Conservation (phyloP, 208 protist species). For the Trypanosoma mega region DNA sequence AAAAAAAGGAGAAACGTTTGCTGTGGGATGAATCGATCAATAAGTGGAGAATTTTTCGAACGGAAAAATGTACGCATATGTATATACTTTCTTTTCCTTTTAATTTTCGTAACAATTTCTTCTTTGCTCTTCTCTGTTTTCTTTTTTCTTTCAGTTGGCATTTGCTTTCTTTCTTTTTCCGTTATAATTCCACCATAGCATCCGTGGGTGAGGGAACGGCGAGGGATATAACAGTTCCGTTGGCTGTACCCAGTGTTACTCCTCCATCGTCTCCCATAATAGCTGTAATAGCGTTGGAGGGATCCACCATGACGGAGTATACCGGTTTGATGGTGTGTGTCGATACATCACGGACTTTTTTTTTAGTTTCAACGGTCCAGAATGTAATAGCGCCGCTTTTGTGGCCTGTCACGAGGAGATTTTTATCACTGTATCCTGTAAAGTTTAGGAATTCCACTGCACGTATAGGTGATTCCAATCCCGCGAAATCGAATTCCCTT, state of each 20-base stretch:
- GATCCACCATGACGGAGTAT: not conserved
- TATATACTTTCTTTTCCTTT: too few species aligned
- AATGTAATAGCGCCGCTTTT: constrained; percentile 26
- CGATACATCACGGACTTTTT: not conserved
- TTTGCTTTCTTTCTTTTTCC: not conserved
- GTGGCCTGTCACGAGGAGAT: constrained; percentile 38
- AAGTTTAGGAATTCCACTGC: constrained; percentile 31
- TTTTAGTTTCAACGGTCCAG: constrained; percentile 16
- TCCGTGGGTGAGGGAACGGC: not conserved
- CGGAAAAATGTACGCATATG: too few species aligned
- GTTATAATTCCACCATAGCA: not conserved
- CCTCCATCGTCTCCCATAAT: not conserved
- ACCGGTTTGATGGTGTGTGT: not conserved
- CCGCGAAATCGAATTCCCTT: not conserved
- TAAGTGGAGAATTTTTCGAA: too few species aligned
- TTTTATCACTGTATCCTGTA: constrained; percentile 20
- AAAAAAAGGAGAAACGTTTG: too few species aligned
- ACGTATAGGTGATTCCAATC: constrained; percentile 7
- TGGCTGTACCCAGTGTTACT: not conserved
- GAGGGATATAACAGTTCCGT: not conserved
- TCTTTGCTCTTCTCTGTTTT: not conserved
- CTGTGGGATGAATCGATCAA: too few species aligned
- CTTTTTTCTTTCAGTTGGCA: not conserved
- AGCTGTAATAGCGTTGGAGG: not conserved
- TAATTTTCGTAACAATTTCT: too few species aligned